Conservation (phyloP, 441 rosid genomes). For the Populus hybrid region DNA sequence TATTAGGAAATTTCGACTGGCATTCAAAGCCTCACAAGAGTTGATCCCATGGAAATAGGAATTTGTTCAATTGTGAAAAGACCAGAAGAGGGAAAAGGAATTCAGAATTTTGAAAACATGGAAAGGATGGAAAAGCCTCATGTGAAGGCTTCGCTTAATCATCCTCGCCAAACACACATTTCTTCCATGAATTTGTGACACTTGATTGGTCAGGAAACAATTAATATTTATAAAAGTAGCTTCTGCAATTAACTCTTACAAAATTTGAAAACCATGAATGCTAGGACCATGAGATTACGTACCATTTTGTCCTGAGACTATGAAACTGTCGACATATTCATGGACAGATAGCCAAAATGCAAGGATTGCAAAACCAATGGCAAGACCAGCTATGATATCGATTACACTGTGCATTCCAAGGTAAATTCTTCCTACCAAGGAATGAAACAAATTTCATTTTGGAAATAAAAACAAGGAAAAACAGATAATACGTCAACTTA, state of each 20-base stretch:
- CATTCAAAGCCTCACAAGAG: too few species aligned
- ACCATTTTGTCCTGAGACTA: constrained; percentile 82
- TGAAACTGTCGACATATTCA: constrained; percentile 54
- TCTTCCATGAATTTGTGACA: neutral
- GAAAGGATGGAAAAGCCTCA: neutral
- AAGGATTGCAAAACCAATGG: constrained; percentile 64
- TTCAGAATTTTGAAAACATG: neutral
- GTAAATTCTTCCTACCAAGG: constrained; percentile 86
- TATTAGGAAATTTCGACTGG: too few species aligned
- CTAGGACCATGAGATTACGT: constrained; percentile 15
- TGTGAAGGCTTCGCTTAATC: neutral
- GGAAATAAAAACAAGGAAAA: neutral
- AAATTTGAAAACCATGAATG: constrained; percentile 1
- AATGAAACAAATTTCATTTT: constrained; percentile 28
- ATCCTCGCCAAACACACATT: neutral
- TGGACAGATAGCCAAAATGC: constrained; percentile 62
- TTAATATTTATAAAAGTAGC: constrained; percentile 3
- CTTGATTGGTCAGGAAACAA: constrained; percentile 11
- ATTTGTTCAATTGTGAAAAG: neutral
- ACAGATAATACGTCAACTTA: neutral
- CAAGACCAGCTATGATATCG: constrained; percentile 75
- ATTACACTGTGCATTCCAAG: constrained; percentile 97
- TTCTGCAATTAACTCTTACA: neutral
- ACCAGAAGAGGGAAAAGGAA: neutral
- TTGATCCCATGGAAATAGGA: too few species aligned